Evolutionary conservation across 1,284 basidiomycete genomes (phyloP), one percentile per base, ranked within the genome.

Genomic region (Jaminaea rosea): DNA sequence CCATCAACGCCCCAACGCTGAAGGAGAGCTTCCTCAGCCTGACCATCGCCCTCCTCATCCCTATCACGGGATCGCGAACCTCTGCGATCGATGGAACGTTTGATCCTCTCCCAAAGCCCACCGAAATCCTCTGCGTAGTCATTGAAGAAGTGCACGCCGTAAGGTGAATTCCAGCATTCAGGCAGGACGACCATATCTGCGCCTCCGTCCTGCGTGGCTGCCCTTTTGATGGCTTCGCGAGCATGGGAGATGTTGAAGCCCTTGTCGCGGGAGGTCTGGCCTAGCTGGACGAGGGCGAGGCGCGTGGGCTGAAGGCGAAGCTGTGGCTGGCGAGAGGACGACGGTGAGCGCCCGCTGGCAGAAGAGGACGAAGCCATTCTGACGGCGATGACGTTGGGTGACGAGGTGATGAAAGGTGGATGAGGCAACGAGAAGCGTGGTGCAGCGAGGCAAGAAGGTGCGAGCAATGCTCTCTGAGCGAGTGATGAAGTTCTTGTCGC

Each of bases 121-220:
- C 60, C 58, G 21, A 72, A 62, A 2, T 58, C 55, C 44, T 69
- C 70, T 13, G 72, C 69, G 37, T 75, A 73, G 41, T 66, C 69
- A 51, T 53, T 45, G 46, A 68, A 69, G 7, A 73, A 82, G 4
- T 80, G 79, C 58, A 88, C 84, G 0, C 92, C 92, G 69, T 98
- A 98, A 0, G 92, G 91, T 11, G 88, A 92, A 76, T 98, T 98
- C 80, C 98, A 99, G 77, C 90, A 90, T 80, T 98, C 93, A 84
- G 92, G 65, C 21, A 47, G 41, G 10, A 66, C 56, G 15, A 66
- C 66, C 61, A 73, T 60, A 34, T 66, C 66, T 7, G 62, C 67
- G 4, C 51, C 41, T n/a, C 50, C 24, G 28, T 49, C 44, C n/a
- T 49, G n/a, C 32, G 37, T 37, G 45, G 48, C 53, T 1, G 48